Conservation (phyloP, 139 green algal genomes). For the Volvox africanus region DNA sequence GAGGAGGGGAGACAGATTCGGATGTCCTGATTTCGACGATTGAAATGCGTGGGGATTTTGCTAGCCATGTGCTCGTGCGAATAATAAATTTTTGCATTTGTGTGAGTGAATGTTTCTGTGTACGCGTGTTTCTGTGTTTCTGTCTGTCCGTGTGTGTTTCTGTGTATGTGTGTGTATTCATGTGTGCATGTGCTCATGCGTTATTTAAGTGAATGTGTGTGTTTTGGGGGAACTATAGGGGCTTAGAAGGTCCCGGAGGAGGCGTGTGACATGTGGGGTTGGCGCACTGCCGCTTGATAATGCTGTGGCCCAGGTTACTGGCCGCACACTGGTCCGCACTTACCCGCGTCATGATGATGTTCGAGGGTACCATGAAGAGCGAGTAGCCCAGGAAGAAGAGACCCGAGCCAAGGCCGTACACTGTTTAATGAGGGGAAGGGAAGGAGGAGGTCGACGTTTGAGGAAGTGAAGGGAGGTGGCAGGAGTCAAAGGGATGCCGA, state of each 20-base stretch:
- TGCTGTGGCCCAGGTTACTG: too few species aligned
- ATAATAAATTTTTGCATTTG: too few species aligned
- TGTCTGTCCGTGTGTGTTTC: neutral
- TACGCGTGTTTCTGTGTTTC: too few species aligned
- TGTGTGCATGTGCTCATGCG: neutral
- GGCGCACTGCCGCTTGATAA: too few species aligned
- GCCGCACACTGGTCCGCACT: neutral
- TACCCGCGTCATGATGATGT: conserved; percentile 11
- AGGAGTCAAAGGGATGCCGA: neutral
- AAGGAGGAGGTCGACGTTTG: neutral
- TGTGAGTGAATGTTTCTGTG: too few species aligned
- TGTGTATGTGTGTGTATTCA: neutral
- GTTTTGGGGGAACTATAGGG: neutral
- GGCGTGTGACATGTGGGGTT: neutral
- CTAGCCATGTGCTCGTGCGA: too few species aligned
- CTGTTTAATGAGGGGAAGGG: neutral
- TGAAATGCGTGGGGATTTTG: too few species aligned
- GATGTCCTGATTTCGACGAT: too few species aligned
- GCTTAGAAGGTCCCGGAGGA: neutral
- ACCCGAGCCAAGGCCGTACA: conserved; percentile 78
- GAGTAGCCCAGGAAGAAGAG: conserved; percentile 88
- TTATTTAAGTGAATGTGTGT: neutral
- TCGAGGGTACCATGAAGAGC: conserved; percentile 72
- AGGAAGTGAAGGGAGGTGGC: neutral
- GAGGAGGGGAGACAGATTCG: too few species aligned